phyloP scores from a whole-genome alignment of 1,139 yeast genomes.

The Suhomyces terraborum region DNA sequence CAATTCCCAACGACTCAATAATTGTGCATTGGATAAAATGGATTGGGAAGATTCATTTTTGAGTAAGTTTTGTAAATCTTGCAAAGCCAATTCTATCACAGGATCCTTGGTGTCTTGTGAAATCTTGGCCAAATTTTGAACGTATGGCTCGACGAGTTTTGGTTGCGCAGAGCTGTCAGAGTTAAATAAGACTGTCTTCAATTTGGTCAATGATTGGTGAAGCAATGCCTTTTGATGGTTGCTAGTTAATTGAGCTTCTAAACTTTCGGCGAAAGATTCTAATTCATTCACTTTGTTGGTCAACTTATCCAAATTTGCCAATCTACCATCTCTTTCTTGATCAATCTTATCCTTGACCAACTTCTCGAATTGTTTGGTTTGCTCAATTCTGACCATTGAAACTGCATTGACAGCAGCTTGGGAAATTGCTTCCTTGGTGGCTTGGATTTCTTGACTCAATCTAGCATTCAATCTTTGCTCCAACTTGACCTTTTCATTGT shows the following conservation, averaged over 20 bases:
- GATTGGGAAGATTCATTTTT: slow-evolving; percentile 58
- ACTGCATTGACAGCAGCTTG: slow-evolving; percentile 80
- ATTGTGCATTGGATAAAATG: slow-evolving; percentile 64
- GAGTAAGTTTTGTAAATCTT: slow-evolving; percentile 43
- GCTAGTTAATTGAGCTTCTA: slow-evolving; percentile 57
- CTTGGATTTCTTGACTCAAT: slow-evolving; percentile 65
- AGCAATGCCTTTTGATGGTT: slow-evolving; percentile 59
- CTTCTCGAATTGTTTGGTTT: slow-evolving; percentile 69
- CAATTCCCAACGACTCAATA: slow-evolving; percentile 69
- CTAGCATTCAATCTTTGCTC: slow-evolving; percentile 63
- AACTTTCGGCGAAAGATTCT: slow-evolving; percentile 58
- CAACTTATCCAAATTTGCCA: slow-evolving; percentile 66
- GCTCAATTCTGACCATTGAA: slow-evolving; percentile 67
- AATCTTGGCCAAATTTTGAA: slow-evolving; percentile 48
- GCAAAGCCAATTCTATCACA: slow-evolving; percentile 38
- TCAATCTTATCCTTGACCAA: slow-evolving; percentile 68
- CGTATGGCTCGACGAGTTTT: slow-evolving; percentile 43
- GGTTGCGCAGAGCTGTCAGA: slow-evolving; percentile 31
- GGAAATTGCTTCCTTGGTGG: slow-evolving; percentile 66
- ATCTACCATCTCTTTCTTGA: slow-evolving; percentile 78
- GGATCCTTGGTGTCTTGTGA: slow-evolving; percentile 48
- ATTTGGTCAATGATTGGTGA: slow-evolving; percentile 56
- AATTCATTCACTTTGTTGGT: slow-evolving; percentile 57
- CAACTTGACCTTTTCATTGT: slow-evolving; percentile 59
- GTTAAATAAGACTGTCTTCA: slow-evolving; percentile 50